Conservation (phyloP, 345 rosid species). For the Salix brachista region DNA sequence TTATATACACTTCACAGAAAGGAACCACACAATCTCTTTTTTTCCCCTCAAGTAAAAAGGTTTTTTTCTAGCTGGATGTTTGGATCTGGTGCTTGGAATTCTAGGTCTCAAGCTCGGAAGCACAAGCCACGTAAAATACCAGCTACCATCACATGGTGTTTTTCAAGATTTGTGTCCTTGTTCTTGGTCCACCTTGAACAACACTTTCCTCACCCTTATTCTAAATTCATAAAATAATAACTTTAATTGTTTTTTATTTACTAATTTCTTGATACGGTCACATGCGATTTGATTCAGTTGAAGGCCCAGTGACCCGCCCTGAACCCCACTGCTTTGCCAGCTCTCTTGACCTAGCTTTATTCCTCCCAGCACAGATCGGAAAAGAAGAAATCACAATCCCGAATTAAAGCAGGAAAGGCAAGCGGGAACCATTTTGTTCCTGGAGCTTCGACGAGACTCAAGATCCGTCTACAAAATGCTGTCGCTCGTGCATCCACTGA, state of each 20-base stretch:
- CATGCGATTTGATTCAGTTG: background rate
- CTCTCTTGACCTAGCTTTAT: background rate
- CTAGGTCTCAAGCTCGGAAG: too few relatives aligned
- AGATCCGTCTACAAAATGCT: background rate
- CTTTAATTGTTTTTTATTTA: background rate
- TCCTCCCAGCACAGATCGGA: background rate
- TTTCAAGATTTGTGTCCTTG: background rate
- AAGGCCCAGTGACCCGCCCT: background rate
- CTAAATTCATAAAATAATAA: background rate
- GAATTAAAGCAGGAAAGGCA: background rate
- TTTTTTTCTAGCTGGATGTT: too few relatives aligned
- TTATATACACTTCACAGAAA: too few relatives aligned
- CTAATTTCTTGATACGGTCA: background rate
- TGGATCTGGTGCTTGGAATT: too few relatives aligned
- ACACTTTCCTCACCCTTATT: background rate
- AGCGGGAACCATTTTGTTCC: background rate
- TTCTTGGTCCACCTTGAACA: background rate
- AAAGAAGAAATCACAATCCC: conserved; percentile 8
- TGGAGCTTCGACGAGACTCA: conserved; percentile 16
- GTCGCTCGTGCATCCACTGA: background rate
- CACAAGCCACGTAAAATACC: too few relatives aligned
- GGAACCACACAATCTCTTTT: too few relatives aligned
- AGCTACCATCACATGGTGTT: too few relatives aligned
- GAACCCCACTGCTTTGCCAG: background rate
- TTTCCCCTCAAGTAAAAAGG: too few relatives aligned